These are phyloP conservation scores for Amylostereum areolatum DNA, from an alignment of 1,284 basidiomycete genomes.

Conservation along the genomic window DNA sequence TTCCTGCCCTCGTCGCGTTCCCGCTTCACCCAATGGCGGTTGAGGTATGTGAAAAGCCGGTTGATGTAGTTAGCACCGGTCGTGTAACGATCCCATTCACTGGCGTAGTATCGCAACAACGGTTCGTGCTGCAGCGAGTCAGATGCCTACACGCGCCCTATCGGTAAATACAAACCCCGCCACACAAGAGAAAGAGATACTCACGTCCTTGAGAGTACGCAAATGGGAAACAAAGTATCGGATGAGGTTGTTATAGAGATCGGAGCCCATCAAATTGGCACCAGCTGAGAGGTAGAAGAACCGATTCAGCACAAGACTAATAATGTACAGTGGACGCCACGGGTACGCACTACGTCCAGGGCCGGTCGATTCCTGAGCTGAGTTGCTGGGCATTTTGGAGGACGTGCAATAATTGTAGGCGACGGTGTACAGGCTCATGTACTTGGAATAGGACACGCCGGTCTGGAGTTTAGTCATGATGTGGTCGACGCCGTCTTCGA, in stretches of 20 bases:
- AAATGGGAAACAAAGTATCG: conserved; percentile 82
- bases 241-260: conserved; percentile 88
- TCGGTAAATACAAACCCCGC: conserved; percentile 13
- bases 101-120: conserved; percentile 86
- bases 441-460: conserved; percentile 88
- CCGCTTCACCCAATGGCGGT: conserved; percentile 98
- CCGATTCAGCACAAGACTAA: background rate
- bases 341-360: conserved; percentile 51
- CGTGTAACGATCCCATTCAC: conserved; percentile 95
- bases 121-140: conserved; percentile 82
- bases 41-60: conserved; percentile 93
- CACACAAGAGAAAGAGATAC: conserved; percentile 22
- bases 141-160: conserved; percentile 49
- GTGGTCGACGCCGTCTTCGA: conserved; percentile 86
- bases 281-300: conserved; percentile 49
- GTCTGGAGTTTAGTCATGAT: conserved; percentile 88
- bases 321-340: background rate
- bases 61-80: conserved; percentile 96
- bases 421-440: conserved; percentile 90
- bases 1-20: conserved; percentile 98
- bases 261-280: conserved; percentile 92
- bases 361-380: conserved; percentile 42
- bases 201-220: conserved; percentile 56
- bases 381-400: conserved; percentile 71
- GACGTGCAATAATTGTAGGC: conserved; percentile 97